Conservation (phyloP, 2,329 filamentous ascomycete genomes). For the Elsinoe perseae region DNA sequence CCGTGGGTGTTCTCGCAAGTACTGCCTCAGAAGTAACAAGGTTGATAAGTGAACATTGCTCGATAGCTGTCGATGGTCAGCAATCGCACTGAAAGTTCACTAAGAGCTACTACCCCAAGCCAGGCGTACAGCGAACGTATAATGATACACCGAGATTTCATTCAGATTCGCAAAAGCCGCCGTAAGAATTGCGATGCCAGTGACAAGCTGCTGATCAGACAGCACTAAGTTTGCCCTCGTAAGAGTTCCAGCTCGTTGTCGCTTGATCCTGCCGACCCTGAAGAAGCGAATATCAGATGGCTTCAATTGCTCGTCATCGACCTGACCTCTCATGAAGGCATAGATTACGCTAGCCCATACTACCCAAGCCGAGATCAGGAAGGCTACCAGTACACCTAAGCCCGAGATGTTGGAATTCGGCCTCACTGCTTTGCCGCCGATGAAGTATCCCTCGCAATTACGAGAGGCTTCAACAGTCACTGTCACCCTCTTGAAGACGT, state of each 20-base stretch:
- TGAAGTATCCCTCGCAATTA: not conserved
- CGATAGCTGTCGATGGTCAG: not conserved
- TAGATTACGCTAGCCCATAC: not conserved
- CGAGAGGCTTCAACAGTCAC: not conserved
- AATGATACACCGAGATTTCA: not conserved
- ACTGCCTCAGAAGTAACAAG: not conserved
- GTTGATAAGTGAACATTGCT: not conserved
- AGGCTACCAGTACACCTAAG: not conserved
- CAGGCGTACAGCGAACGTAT: not conserved
- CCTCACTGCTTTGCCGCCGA: not conserved
- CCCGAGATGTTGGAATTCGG: not conserved
- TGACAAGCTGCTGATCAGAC: not conserved
- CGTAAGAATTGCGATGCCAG: not conserved
- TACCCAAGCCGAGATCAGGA: not conserved
- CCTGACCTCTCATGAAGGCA: not conserved
- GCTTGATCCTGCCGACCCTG: not conserved
- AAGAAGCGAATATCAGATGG: not conserved
- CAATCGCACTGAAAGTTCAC: not conserved
- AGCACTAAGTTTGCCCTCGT: not conserved
- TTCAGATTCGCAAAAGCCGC: not conserved
- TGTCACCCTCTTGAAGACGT: not conserved
- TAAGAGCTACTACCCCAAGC: not conserved
- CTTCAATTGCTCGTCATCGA: not conserved
- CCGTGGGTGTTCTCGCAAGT: not conserved
- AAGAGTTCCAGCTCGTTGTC: not conserved